phyloP scores from a whole-genome alignment of 179 eudicot genomes.

The Carnegiea gigantea region DNA sequence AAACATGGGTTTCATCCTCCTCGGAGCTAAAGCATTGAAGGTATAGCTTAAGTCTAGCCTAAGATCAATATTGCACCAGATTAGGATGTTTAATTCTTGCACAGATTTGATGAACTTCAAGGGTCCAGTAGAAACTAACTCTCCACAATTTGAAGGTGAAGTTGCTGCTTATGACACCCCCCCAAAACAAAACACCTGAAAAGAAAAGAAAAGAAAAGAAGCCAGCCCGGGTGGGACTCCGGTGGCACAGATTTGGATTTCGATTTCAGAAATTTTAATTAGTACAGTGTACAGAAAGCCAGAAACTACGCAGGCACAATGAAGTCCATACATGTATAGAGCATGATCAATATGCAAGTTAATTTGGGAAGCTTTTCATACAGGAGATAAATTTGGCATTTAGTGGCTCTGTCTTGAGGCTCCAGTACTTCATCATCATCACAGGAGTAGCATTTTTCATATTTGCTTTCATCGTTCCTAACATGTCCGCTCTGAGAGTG shows the following conservation, averaged over 20 bases:
- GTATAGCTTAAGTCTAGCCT: conserved; percentile 27
- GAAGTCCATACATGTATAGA: not conserved
- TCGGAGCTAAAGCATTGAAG: conserved; percentile 63
- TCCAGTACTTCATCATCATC: conserved; percentile 58
- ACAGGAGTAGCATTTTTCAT: conserved; percentile 49
- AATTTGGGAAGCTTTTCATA: not conserved
- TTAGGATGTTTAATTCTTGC: not conserved
- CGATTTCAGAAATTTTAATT: not conserved
- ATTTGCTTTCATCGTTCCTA: conserved; percentile 53
- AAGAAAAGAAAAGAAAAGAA: no score
- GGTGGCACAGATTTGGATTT: not conserved
- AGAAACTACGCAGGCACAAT: no score
- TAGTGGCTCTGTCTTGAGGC: conserved; percentile 46
- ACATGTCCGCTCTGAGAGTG: conserved; percentile 58
- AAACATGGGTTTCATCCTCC: conserved; percentile 70
- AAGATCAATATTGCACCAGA: not conserved
- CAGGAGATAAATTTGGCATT: conserved; percentile 57
- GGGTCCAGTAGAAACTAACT: not conserved
- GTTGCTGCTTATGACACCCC: not conserved
- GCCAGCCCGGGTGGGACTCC: not conserved
- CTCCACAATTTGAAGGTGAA: no score
- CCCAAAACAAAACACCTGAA: not conserved
- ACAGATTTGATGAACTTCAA: not conserved
- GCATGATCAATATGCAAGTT: not conserved
- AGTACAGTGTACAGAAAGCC: not conserved